A percentile compares a stretch with the other conserved stretches of the same genome.
phyloP scores from a whole-genome alignment of 1,139 yeast species.

The Saccharomyces pastorianus region DNA sequence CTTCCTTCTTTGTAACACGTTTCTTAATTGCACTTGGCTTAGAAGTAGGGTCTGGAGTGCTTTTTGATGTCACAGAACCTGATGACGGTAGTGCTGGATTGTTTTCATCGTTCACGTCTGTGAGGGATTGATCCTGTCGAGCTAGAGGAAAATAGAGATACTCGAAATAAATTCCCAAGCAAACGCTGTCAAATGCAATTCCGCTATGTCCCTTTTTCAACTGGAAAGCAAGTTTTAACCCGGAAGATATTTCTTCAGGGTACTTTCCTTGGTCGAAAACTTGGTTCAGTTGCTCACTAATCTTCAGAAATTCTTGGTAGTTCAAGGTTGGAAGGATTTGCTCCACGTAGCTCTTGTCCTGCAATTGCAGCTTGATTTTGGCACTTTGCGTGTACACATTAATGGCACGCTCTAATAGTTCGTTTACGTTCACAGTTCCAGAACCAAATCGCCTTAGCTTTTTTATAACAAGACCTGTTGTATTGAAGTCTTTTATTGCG shows the following conservation, averaged over 20 bases:
- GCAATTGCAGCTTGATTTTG: conserved; percentile 13
- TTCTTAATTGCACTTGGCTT: conserved; percentile 17
- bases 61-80: not conserved
- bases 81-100: conserved; percentile 1
- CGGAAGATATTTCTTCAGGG: conserved; percentile 16
- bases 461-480: conserved; percentile 53
- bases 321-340: conserved; percentile 21
- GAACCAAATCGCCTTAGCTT: conserved; percentile 70
- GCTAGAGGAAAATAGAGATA: conserved; percentile 23
- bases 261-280: conserved; percentile 14
- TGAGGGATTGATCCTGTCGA: not conserved
- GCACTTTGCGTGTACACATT: conserved; percentile 19
- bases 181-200: conserved; percentile 27
- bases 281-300: conserved; percentile 19
- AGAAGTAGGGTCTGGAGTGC: conserved; percentile 2
- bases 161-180: conserved; percentile 27
- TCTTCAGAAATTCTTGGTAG: conserved; percentile 19
- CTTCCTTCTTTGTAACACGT: conserved; percentile 30
- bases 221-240: conserved; percentile 24
- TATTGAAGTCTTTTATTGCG: conserved; percentile 47
- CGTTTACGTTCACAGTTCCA: conserved; percentile 43
- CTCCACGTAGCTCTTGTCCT: conserved; percentile 26
- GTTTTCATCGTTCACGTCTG: not conserved
- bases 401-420: conserved; percentile 25
- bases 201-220: conserved; percentile 29